Conservation (phyloP, 495 filamentous ascomycete species). For the Tuber brumale region DNA sequence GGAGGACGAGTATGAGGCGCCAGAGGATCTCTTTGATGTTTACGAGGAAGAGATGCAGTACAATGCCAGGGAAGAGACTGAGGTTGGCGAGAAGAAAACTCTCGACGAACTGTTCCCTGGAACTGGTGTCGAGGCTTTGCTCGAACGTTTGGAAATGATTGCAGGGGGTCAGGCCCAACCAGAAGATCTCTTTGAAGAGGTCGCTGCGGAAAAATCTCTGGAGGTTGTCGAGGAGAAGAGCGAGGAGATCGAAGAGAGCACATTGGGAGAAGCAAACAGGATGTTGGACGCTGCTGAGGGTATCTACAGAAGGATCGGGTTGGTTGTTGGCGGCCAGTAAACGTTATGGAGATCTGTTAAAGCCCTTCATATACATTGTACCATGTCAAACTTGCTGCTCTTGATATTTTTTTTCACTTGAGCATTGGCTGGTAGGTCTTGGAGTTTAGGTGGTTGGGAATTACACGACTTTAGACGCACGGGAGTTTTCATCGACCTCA, state of each 20-base stretch:
- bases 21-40: constrained; percentile 39
- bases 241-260: constrained; percentile 19
- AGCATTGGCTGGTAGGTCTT: constrained; percentile 1
- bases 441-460: constrained; percentile 4
- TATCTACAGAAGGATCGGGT: constrained; percentile 39
- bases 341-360: background rate
- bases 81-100: constrained; percentile 22
- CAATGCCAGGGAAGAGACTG: constrained; percentile 23
- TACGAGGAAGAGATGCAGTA: constrained; percentile 30
- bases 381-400: background rate
- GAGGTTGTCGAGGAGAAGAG: constrained; percentile 20
- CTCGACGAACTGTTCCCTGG: constrained; percentile 41
- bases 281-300: constrained; percentile 38
- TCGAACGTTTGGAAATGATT: constrained; percentile 40
- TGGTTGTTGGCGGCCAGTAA: constrained; percentile 27
- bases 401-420: background rate
- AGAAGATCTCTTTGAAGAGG: constrained; percentile 39
- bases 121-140: constrained; percentile 36
- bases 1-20: constrained; percentile 37
- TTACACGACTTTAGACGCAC: background rate
- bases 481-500: background rate
- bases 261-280: constrained; percentile 31
- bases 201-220: constrained; percentile 9
- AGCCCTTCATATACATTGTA: constrained; percentile 1
- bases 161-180: constrained; percentile 35